Percentiles rank a stretch among this genome's conserved stretches.
Conservation (phyloP, 2,329 filamentous ascomycete genomes). For the Aspergillus proliferans region DNA sequence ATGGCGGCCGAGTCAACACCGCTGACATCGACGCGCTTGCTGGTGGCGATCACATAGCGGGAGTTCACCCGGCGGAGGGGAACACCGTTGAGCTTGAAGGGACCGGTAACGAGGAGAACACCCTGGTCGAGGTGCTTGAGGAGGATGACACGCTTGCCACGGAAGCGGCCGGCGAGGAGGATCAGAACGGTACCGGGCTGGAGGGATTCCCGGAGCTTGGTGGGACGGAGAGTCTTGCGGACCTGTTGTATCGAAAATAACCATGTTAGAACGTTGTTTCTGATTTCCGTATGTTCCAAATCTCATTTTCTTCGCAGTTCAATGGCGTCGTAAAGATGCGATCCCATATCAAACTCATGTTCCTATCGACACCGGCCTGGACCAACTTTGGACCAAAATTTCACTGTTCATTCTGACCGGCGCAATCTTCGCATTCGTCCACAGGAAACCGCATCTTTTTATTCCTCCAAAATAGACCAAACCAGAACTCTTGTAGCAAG, state of each 20-base stretch:
- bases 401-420: slow-evolving; percentile 13
- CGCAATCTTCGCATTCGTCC: slow-evolving; percentile 27
- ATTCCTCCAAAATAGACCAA: slow-evolving; percentile 4
- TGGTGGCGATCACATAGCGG: slow-evolving; percentile 47
- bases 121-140: slow-evolving; percentile 96
- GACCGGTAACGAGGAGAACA: slow-evolving; percentile 96
- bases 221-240: slow-evolving; percentile 87
- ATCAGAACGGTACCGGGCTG: slow-evolving; percentile 95
- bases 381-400: slow-evolving; percentile 7
- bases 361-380: slow-evolving; percentile 15
- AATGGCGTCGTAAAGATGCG: slow-evolving; percentile 9
- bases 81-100: slow-evolving; percentile 99
- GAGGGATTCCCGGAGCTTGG: slow-evolving; percentile 81
- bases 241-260: slow-evolving; percentile 52
- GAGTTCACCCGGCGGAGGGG: slow-evolving; percentile 71
- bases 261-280: slow-evolving; percentile 16
- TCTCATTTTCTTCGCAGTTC: slow-evolving; percentile 1
- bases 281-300: neutral
- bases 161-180: slow-evolving; percentile 98
- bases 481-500: slow-evolving; percentile 12
- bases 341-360: slow-evolving; percentile 17
- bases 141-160: slow-evolving; percentile 98
- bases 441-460: slow-evolving; percentile 20
- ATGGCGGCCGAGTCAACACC: slow-evolving; percentile 66
- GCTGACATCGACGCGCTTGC: slow-evolving; percentile 53